phyloP scores from a whole-genome alignment of 306 rosid genomes.

The peach (Prunus persica) region Prunus_persica_NCBIv2 NC_034015.1:15506001-15506500 shows the following conservation, averaged over 20 bases:
- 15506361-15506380: neutral
- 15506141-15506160: constrained; percentile 30
- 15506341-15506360: constrained; percentile 41
- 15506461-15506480: constrained; percentile 35
- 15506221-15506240: constrained; percentile 49
- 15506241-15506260: constrained; percentile 46
- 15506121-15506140: constrained; percentile 53
- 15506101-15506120: constrained; percentile 36
- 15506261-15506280: constrained; percentile 43
- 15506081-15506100: constrained; percentile 18
- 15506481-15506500: constrained; percentile 47
- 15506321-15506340: constrained; percentile 44
- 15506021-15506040: constrained; percentile 29
- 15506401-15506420: neutral
- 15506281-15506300: constrained; percentile 54
- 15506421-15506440: neutral
- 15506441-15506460: neutral
- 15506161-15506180: constrained; percentile 33
- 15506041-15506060: constrained; percentile 52
- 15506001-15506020: constrained; percentile 20
- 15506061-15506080: constrained; percentile 46
- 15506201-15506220: constrained; percentile 47
- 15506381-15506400: neutral
- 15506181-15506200: constrained; percentile 31
- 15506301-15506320: constrained; percentile 47